phyloP scores from a whole-genome alignment of 441 rosid genomes.

The Kokia cookei region DNA sequence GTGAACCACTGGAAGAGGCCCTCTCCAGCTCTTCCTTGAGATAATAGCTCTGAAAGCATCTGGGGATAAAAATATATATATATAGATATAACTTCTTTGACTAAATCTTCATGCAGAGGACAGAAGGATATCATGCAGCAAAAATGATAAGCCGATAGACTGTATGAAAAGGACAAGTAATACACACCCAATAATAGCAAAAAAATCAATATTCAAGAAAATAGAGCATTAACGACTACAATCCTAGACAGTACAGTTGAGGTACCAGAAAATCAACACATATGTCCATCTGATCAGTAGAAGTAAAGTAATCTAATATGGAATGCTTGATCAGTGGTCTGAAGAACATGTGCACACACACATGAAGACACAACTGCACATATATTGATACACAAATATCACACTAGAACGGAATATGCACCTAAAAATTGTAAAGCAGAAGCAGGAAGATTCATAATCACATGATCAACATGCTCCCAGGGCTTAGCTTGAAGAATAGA shows the following conservation, averaged over 20 bases:
- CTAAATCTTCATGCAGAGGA: not conserved
- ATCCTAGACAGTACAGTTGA: not conserved
- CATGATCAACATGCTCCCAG: constrained; percentile 88
- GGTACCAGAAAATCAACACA: not conserved
- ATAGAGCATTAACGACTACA: not conserved
- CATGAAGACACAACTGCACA: not conserved
- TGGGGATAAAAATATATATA: constrained; percentile 16
- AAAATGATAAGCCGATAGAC: not conserved
- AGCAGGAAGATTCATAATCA: constrained; percentile 96
- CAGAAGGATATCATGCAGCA: not conserved
- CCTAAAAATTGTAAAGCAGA: constrained; percentile 86
- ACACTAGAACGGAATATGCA: constrained; percentile 9
- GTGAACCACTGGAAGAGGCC: constrained; percentile 67
- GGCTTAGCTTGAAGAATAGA: constrained; percentile 45
- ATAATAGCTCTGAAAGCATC: constrained; percentile 65
- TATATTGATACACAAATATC: not conserved
- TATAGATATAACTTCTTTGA: not conserved
- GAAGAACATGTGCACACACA: not conserved
- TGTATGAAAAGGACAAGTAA: not conserved
- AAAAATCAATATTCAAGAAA: not conserved
- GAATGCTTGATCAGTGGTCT: not conserved
- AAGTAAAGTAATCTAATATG: not conserved
- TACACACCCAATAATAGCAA: not conserved
- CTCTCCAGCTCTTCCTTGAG: constrained; percentile 60
- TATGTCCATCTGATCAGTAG: not conserved